Base-by-base conservation (phyloP, 352 stramenopile species). In the Halophytophthora polymorphica region DNA sequence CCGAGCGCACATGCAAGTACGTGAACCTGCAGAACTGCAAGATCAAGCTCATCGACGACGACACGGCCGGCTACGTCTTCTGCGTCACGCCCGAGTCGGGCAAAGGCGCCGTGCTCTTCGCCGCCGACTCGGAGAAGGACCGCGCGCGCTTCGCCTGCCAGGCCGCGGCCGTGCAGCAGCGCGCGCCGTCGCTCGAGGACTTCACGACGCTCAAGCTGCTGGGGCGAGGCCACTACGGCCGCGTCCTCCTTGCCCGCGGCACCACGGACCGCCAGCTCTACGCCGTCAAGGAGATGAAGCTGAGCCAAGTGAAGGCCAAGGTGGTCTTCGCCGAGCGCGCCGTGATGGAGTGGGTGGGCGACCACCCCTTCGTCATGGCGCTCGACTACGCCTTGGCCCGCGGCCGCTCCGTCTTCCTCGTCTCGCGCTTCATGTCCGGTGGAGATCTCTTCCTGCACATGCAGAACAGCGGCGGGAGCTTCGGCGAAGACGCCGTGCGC, bases 381-480 rank as follows among this genome's bases (percentile, higher is more conserved):
- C 71, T 99, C n/a, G 93, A 98, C 64, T 98, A 89, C 65, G 94
- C 96, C 1, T 95, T 98, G 48, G 95, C 98, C 46, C 93, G 87
- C 14, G 76, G 90, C 40, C 96, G 97, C 41, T 98, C 98, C 36
- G 79, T 99, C 5, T 99, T 98, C 61, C 70, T 99, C 21, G 91
- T 98, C 19, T 95, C 98, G 21, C 97, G 98, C 69, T 99, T 99
- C 65, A 98, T 98, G 84, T 83, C 95, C 6, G 97, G 97, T 8
- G 97, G 97, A 7, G 96, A 99, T 64, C 72, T 99, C 23, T 95
- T 95, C 50, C 49, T 92, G 38, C 83, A 95, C 60, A 88, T 95
- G 81, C 83, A 93, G 57, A 90, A 91, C 61, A 77, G 86, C 42
- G 83, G 83, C 47, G 85, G 85, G 2, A 87, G 70, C 46, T 91